A percentile compares a stretch with the other conserved stretches of the same genome.
These are phyloP conservation scores for Mycena citricolor DNA, from an alignment of 1,284 basidiomycete genomes.

Conservation along the genomic window DNA sequence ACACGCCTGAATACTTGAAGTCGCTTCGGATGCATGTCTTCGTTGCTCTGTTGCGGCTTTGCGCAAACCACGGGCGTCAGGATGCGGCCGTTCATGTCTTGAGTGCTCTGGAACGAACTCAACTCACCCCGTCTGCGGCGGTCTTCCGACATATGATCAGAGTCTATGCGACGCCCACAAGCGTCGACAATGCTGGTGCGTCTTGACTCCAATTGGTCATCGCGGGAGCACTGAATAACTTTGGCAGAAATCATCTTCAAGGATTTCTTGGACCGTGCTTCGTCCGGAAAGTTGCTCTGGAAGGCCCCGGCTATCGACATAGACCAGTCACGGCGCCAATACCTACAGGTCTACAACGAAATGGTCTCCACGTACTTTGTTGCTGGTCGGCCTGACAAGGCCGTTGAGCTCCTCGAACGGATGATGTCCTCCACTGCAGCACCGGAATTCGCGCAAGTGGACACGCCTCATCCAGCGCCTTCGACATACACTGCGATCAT, in stretches of 20 bases:
- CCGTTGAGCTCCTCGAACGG: slow-evolving; percentile 66
- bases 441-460: slow-evolving; percentile 35
- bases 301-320: slow-evolving; percentile 14
- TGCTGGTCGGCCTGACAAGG: slow-evolving; percentile 61
- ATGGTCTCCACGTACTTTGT: slow-evolving; percentile 80
- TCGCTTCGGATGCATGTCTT: slow-evolving; percentile 47
- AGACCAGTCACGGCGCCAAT: slow-evolving; percentile 28
- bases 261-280: slow-evolving; percentile 12
- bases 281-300: slow-evolving; percentile 18
- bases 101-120: slow-evolving; percentile 57
- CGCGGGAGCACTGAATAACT: slow-evolving; percentile 24
- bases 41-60: slow-evolving; percentile 62
- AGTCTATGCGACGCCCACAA: slow-evolving; percentile 54
- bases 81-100: slow-evolving; percentile 71
- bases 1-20: slow-evolving; percentile 3
- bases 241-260: slow-evolving; percentile 14
- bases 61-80: slow-evolving; percentile 58
- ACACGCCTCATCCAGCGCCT: slow-evolving; percentile 57
- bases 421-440: slow-evolving; percentile 62
- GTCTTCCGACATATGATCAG: slow-evolving; percentile 64
- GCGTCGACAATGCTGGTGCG: slow-evolving; percentile 59
- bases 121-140: slow-evolving; percentile 40
- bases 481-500: slow-evolving; percentile 70
- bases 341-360: slow-evolving; percentile 63
- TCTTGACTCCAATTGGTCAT: slow-evolving; percentile 64